phyloP scores from a whole-genome alignment of 2,329 filamentous ascomycete species.

The Microdochium nivale region DNA sequence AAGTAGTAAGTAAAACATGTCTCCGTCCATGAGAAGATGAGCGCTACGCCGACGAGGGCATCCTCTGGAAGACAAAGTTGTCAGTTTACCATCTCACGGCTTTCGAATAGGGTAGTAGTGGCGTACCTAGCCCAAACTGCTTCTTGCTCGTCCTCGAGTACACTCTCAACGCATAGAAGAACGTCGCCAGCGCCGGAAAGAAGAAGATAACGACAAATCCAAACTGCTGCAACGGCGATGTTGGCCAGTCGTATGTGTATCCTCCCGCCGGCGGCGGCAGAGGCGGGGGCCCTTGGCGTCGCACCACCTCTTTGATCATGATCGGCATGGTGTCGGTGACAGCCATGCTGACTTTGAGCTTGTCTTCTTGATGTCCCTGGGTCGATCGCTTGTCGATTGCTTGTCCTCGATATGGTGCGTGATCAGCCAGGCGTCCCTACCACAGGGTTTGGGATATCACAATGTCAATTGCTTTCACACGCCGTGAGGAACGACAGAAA shows the following conservation, averaged over 20 bases:
- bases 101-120: constrained; percentile 21
- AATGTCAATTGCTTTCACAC: not conserved
- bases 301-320: constrained; percentile 1
- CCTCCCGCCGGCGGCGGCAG: constrained; percentile 8
- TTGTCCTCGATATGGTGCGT: not conserved
- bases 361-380: not conserved
- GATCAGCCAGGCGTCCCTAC: not conserved
- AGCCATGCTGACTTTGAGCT: not conserved
- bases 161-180: constrained; percentile 15
- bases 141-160: constrained; percentile 18
- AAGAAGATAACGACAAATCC: constrained; percentile 22
- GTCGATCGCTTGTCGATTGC: not conserved
- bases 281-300: not conserved
- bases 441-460: not conserved
- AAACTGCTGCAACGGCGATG: constrained; percentile 19
- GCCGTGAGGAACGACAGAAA: not conserved
- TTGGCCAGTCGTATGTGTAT: constrained; percentile 19
- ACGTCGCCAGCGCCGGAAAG: constrained; percentile 19
- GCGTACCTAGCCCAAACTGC: constrained; percentile 15
- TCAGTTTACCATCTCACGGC: not conserved
- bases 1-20: not conserved
- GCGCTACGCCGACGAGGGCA: constrained; percentile 9
- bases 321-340: not conserved
- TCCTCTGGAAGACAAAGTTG: constrained; percentile 6
- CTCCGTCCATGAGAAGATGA: constrained; percentile 2